These are phyloP conservation scores for Kodamaea sagamina DNA, from an alignment of 805 yeast species.

Conservation along the genomic window DNA sequence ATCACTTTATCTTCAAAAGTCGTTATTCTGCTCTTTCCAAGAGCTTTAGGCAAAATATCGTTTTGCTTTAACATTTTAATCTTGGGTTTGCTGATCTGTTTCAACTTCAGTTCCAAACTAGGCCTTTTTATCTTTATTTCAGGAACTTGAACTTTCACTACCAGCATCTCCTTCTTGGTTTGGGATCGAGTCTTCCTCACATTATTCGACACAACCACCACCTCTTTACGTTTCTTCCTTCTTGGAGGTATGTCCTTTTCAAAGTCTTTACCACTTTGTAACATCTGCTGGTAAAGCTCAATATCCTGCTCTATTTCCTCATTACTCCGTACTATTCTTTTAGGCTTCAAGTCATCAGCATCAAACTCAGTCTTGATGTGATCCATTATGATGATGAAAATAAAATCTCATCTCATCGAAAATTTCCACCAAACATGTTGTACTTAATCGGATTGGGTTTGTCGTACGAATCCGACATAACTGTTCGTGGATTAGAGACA, in stretches of 20 bases:
- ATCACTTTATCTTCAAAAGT: background rate
- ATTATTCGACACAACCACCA: no score
- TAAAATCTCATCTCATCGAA: conserved; percentile 3
- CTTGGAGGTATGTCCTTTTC: conserved; percentile 32
- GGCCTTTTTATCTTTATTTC: conserved; percentile 2
- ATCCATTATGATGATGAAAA: background rate
- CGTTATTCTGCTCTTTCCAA: background rate
- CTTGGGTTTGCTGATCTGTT: background rate
- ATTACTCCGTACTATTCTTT: conserved; percentile 3
- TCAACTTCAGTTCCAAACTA: background rate
- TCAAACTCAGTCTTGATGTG: background rate
- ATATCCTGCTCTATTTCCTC: conserved; percentile 23
- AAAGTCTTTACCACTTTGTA: conserved; percentile 18
- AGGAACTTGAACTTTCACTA: no score
- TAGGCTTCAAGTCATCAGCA: background rate
- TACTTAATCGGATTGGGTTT: conserved; percentile 91
- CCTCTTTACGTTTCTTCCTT: conserved; percentile 10
- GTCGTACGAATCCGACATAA: conserved; percentile 84
- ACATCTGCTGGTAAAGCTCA: conserved; percentile 20
- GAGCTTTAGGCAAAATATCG: background rate
- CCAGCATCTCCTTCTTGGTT: background rate
- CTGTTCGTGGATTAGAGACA: conserved; percentile 89
- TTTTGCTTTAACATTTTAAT: background rate
- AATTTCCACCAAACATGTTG: conserved; percentile 53
- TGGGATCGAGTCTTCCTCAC: background rate